These are phyloP conservation scores for Metschnikowia kunwiensis DNA, from an alignment of 805 yeast species.

Conservation along the genomic window DNA sequence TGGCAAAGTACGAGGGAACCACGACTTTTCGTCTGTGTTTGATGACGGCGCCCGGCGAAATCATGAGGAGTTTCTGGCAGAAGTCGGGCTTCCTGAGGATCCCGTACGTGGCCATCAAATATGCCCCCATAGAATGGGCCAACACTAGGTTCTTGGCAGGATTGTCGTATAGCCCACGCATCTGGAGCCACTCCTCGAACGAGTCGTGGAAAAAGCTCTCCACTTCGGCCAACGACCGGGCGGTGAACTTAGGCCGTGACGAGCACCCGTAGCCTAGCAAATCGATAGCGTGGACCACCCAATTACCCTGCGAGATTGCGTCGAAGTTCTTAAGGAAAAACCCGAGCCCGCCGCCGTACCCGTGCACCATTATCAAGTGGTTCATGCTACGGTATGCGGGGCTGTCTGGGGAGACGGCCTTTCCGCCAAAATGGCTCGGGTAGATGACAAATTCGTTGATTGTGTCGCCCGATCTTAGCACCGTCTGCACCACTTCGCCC, in stretches of 20 bases:
- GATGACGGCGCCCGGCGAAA: conserved; percentile 87
- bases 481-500: conserved; percentile 33
- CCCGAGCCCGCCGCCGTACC: conserved; percentile 46
- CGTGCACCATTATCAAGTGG: conserved; percentile 44
- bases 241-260: conserved; percentile 64
- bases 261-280: conserved; percentile 89
- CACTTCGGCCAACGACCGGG: conserved; percentile 42
- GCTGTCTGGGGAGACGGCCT: background rate
- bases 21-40: conserved; percentile 40
- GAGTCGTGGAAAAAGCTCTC: conserved; percentile 67
- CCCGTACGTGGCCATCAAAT: conserved; percentile 67
- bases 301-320: conserved; percentile 36
- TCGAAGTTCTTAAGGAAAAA: conserved; percentile 40
- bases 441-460: conserved; percentile 44
- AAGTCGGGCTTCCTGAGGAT: conserved; percentile 52
- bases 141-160: conserved; percentile 48
- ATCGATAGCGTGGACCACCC: conserved; percentile 85
- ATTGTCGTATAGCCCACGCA: conserved; percentile 40
- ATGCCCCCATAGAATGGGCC: conserved; percentile 95
- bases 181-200: conserved; percentile 57
- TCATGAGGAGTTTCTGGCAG: conserved; percentile 67
- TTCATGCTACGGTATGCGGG: conserved; percentile 7
- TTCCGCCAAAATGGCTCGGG: conserved; percentile 9
- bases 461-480: conserved; percentile 26
- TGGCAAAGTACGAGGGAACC: conserved; percentile 75